A percentile compares a stretch with the other conserved stretches of the same genome.
Conservation (phyloP, 2,329 filamentous ascomycete genomes). For the Mycosphaerelloides madeirae region DNA sequence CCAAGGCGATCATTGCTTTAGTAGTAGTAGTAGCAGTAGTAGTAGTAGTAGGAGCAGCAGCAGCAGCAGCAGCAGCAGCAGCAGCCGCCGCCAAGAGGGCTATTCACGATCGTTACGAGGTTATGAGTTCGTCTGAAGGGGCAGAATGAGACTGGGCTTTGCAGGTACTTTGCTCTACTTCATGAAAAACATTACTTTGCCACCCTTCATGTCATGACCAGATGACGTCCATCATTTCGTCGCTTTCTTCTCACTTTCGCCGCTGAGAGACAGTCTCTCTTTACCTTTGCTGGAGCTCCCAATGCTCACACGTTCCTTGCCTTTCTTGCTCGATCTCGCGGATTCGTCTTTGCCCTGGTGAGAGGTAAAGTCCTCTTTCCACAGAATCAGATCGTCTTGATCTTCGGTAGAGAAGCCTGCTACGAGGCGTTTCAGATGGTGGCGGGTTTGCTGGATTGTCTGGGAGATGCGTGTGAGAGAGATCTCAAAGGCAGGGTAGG, state of each 20-base stretch:
- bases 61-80: neutral
- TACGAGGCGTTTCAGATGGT: slow-evolving; percentile 29
- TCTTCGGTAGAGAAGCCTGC: slow-evolving; percentile 25
- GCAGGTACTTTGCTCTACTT: no score
- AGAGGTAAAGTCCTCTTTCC: slow-evolving; percentile 25
- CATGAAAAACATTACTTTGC: no score
- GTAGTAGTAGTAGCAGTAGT: no score
- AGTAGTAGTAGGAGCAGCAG: neutral
- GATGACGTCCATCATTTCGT: neutral
- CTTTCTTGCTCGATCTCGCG: slow-evolving; percentile 19
- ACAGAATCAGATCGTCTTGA: slow-evolving; percentile 19
- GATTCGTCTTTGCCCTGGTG: slow-evolving; percentile 13
- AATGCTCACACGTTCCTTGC: slow-evolving; percentile 21
- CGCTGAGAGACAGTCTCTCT: neutral
- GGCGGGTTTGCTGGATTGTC: slow-evolving; percentile 32
- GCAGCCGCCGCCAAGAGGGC: no score
- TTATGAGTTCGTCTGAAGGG: no score
- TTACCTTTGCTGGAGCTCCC: slow-evolving; percentile 7
- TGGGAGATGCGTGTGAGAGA: slow-evolving; percentile 8
- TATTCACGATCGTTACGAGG: no score
- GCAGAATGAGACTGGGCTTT: no score
- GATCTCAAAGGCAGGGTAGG: no score
- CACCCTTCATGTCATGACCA: no score
- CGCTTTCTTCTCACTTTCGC: neutral
- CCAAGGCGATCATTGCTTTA: no score